Evolutionary conservation across 441 rosid species (phyloP).

Genomic region (Populus hybrid): DNA sequence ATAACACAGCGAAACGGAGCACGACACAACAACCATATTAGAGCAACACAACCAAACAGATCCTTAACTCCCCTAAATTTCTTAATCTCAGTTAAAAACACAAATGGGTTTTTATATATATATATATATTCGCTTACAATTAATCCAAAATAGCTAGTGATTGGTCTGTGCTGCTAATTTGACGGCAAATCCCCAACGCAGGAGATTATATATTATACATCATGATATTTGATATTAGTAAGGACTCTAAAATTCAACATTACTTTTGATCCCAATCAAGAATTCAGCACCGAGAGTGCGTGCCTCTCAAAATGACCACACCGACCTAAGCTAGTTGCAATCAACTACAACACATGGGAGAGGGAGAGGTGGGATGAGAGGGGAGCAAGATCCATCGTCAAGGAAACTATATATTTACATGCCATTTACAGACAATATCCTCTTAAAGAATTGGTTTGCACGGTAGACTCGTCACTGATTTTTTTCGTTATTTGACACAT

Average conservation of each 20-base stretch:
- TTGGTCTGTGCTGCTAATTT: not conserved
- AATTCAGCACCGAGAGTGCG: not conserved
- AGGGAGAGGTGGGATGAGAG: not conserved
- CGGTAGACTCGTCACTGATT: no score
- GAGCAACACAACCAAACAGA: no score
- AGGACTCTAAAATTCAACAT: not conserved
- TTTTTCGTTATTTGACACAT: no score
- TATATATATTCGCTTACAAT: no score
- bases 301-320: not conserved
- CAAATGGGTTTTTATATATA: no score
- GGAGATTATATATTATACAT: not conserved
- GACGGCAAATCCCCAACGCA: not conserved
- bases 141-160: no score
- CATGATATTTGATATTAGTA: not conserved
- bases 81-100: no score
- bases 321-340: not conserved
- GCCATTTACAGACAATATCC: no score
- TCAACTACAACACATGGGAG: not conserved
- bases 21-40: no score
- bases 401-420: no score
- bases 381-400: not conserved
- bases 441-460: no score
- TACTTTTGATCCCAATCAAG: conserved; percentile 5
- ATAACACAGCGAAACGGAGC: no score
- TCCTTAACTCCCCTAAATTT: not conserved